Percentiles rank a stretch among this genome's conserved stretches.
phyloP scores from a whole-genome alignment of 768 basidiomycete genomes.

The Dioszegia aurantiaca region DNA sequence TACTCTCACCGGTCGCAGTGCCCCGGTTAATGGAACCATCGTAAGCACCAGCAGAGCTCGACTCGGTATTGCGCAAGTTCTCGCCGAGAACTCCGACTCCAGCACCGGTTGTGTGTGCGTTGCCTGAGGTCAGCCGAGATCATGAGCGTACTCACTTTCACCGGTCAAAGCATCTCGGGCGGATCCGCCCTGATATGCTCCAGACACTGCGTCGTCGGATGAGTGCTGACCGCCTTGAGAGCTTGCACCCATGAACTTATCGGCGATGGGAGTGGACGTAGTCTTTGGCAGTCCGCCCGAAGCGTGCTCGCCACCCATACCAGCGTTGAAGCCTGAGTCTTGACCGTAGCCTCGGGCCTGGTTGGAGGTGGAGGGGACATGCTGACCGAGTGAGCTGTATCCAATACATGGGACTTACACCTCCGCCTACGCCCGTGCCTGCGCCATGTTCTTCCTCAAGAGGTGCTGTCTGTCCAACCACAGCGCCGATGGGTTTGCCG shows the following conservation, averaged over 20 bases:
- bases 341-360: slow-evolving; percentile 25
- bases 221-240: no score
- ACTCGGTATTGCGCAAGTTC: slow-evolving; percentile 19
- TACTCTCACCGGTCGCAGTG: slow-evolving; percentile 13
- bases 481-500: slow-evolving; percentile 13
- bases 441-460: slow-evolving; percentile 39
- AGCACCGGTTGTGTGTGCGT: slow-evolving; percentile 34
- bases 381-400: slow-evolving; percentile 8
- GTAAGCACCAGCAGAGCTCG: neutral
- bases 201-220: slow-evolving; percentile 26
- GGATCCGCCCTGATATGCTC: slow-evolving; percentile 38
- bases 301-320: slow-evolving; percentile 39
- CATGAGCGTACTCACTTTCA: slow-evolving; percentile 30
- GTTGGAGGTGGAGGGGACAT: slow-evolving; percentile 16
- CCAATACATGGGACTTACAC: slow-evolving; percentile 30
- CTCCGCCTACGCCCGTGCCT: slow-evolving; percentile 38
- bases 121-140: slow-evolving; percentile 21
- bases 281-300: slow-evolving; percentile 31
- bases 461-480: slow-evolving; percentile 22
- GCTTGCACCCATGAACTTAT: slow-evolving; percentile 23
- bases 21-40: slow-evolving; percentile 2
- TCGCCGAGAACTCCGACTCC: slow-evolving; percentile 39
- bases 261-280: slow-evolving; percentile 30
- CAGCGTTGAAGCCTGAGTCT: slow-evolving; percentile 32
- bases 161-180: slow-evolving; percentile 39